Evolutionary conservation across 805 yeast genomes (phyloP).

Genomic region (Ogataea saltuana): DNA sequence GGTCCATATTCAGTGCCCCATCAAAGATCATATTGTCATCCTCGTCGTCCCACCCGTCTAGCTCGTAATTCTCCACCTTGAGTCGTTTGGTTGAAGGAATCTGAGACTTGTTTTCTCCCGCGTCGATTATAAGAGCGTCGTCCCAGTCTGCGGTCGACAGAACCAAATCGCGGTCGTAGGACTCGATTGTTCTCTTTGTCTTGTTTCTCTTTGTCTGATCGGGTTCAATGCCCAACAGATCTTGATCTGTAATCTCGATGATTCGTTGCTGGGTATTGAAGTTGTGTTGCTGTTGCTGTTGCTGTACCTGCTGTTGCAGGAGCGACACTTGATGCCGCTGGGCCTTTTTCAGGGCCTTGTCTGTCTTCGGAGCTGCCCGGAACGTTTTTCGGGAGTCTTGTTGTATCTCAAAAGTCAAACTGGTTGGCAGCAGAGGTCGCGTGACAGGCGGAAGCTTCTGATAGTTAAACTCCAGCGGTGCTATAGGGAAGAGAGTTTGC

Average conservation of each 20-base stretch:
- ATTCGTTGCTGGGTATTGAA: conserved; percentile 24
- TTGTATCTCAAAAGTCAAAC: conserved; percentile 59
- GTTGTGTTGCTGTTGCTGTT: conserved; percentile 9
- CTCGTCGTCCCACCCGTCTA: conserved; percentile 48
- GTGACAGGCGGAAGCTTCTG: conserved; percentile 48
- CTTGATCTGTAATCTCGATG: conserved; percentile 31
- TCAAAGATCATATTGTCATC: conserved; percentile 75
- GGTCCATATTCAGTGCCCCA: conserved; percentile 49
- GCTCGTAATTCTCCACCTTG: conserved; percentile 36
- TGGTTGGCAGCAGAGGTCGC: conserved; percentile 58
- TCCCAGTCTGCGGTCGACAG: conserved; percentile 81
- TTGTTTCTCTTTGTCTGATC: conserved; percentile 16
- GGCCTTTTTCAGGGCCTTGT: conserved; percentile 9
- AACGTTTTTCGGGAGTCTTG: conserved; percentile 59
- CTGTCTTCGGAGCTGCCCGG: conserved; percentile 33
- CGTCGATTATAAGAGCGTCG: conserved; percentile 60
- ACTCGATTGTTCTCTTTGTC: conserved; percentile 34
- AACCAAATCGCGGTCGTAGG: conserved; percentile 54
- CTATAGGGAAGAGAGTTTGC: conserved; percentile 63
- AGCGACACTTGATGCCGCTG: conserved; percentile 7
- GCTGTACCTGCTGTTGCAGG: conserved; percentile 9
- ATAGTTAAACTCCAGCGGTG: conserved; percentile 54
- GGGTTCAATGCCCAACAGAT: conserved; percentile 27
- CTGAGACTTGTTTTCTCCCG: conserved; percentile 31
- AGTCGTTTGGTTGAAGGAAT: conserved; percentile 28